Conservation (phyloP, 306 rosid species). For the Datisca glomerata region DNA sequence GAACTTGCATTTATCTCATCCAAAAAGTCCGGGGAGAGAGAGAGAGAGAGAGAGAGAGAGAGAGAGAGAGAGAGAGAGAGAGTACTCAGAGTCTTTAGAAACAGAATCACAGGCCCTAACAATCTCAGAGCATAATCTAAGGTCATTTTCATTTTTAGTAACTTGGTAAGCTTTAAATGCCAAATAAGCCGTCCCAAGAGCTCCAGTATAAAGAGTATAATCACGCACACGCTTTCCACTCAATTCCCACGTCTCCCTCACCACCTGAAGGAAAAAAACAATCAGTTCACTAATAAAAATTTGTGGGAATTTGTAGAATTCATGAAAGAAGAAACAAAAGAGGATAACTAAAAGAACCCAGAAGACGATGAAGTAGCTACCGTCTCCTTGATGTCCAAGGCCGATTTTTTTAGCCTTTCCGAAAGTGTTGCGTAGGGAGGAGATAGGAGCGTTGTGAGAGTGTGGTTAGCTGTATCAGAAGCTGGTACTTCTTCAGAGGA, state of each 20-base stretch:
- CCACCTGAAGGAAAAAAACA: slow-evolving; percentile 40
- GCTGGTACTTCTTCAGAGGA: slow-evolving; percentile 15
- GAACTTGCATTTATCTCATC: too few species aligned
- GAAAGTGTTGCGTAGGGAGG: slow-evolving; percentile 37
- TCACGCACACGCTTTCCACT: slow-evolving; percentile 45
- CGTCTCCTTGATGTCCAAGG: slow-evolving; percentile 49
- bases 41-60: too few species aligned
- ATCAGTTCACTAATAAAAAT: slow-evolving; percentile 5
- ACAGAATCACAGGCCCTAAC: slow-evolving; percentile 64
- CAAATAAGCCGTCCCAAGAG: slow-evolving; percentile 65
- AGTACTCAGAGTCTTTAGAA: slow-evolving; percentile 50
- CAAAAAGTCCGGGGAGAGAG: too few species aligned
- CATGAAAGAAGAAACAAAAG: background rate
- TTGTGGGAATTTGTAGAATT: too few species aligned
- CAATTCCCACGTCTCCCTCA: slow-evolving; percentile 60
- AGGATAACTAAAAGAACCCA: background rate
- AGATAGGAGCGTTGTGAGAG: slow-evolving; percentile 37
- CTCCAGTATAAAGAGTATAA: slow-evolving; percentile 58
- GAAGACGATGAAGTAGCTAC: slow-evolving; percentile 17
- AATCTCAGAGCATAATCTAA: slow-evolving; percentile 50
- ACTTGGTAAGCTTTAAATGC: slow-evolving; percentile 54
- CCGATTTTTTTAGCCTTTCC: slow-evolving; percentile 24
- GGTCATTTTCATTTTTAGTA: slow-evolving; percentile 46
- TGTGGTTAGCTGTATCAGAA: slow-evolving; percentile 13
- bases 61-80: too few species aligned